These are phyloP conservation scores for Aspergillus pseudoviridinutans DNA, from an alignment of 2,329 filamentous ascomycete genomes.

Conservation along the genomic window DNA sequence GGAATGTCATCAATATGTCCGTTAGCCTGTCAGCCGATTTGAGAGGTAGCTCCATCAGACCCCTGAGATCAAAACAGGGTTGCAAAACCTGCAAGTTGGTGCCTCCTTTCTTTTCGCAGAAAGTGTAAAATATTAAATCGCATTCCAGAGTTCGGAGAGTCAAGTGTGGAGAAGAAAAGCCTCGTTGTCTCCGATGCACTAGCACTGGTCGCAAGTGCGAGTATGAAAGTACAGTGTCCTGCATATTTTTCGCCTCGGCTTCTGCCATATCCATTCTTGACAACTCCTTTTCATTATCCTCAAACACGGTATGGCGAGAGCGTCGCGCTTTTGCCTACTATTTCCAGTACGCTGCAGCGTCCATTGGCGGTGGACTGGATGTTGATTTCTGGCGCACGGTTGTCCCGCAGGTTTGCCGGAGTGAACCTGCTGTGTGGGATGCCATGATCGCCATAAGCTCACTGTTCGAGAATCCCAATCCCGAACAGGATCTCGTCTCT, in stretches of 20 bases:
- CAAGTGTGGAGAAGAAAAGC: constrained; percentile 36
- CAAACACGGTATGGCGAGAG: constrained; percentile 28
- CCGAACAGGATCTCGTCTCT: constrained; percentile 6
- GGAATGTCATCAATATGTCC: constrained; percentile 1
- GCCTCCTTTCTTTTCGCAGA: not conserved
- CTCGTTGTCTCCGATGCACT: constrained; percentile 28
- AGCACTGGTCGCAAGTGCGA: constrained; percentile 34
- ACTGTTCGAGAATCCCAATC: constrained; percentile 29
- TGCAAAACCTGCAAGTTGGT: constrained; percentile 34
- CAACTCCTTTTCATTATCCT: constrained; percentile 14
- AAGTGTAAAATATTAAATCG: constrained; percentile 1
- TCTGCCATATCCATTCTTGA: constrained; percentile 3
- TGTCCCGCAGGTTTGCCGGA: constrained; percentile 33
- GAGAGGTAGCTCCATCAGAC: not conserved
- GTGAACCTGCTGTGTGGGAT: constrained; percentile 37
- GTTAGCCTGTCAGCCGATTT: not conserved
- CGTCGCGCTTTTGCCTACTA: constrained; percentile 38
- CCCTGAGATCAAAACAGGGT: constrained; percentile 22
- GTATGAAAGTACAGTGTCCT: constrained; percentile 17
- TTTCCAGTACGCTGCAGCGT: constrained; percentile 28
- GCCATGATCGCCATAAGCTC: constrained; percentile 36
- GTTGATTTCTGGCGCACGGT: constrained; percentile 33
- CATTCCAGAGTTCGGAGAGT: constrained; percentile 25
- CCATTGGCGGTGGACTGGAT: constrained; percentile 32
- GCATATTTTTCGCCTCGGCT: constrained; percentile 4